Base-by-base conservation (phyloP, 805 yeast species). In the Candida nitratophila region DNA sequence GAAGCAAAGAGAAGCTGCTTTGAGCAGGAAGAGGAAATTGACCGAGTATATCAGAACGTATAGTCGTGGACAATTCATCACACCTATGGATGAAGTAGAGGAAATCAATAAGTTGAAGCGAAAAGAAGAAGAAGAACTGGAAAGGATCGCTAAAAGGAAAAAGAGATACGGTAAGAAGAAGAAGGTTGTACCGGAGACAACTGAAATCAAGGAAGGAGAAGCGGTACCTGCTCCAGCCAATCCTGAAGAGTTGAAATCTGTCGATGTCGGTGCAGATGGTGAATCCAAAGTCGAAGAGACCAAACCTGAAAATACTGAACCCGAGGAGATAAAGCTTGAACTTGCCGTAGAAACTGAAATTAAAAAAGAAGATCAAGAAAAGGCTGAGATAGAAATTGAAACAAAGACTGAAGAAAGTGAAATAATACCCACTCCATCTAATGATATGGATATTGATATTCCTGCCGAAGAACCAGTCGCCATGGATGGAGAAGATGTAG, bases 1-100 rank as follows among this genome's bases (percentile, higher is more conserved):
- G 59, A 76, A 75, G 43, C 91, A 90, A 56, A 69, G 90, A 44
- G 87, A 83, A 38, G 65, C 85, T 47, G 77, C 86, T 60, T 70
- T 79, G 46, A 83, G 83, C 56, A 78, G 73, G 53, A 76, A 90
- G 49, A 69, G 68, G 36, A 79, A 77, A 53, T 63, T 93, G 51
- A 68, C 68, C 3, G 74, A 84, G 43, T 79, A 81, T 10, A 57
- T 88, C 11, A 67, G 87, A 39, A 70, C 75, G 39, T 57, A 63
- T 4, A 72, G 82, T 40, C 53, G 57, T 38, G 74, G 74, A n/a
- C 63, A 69, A 17, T 70, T 59, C 33, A 73, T 86, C 2, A 71
- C 83, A 0, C 89, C 95, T 0, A 51, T 68, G 1, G 85, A 81
- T 51, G 93, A 84, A 51, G 61, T 79, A 9, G 73, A 71, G 39